Base-by-base conservation (phyloP, 192 early-diverging fungal species). In the Pecoramyces ruminantium region DNA sequence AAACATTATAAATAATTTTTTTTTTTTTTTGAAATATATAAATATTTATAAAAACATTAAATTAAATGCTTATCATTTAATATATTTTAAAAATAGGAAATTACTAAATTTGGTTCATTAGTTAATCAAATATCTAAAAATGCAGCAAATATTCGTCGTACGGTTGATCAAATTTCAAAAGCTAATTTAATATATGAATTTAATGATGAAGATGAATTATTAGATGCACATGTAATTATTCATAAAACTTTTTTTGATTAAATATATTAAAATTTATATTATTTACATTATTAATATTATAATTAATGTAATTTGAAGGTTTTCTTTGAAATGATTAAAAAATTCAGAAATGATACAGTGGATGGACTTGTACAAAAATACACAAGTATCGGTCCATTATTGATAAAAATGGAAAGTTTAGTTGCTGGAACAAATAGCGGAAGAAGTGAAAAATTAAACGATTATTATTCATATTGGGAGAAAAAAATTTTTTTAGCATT, bases 391-490 rank as follows among this genome's bases (percentile, higher is more conserved):
- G 88, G 87, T n/a, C 90, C 90, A 16, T 83, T 91, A 3, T 82
- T 91, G 38, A 91, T 91, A 27, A 91, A 91, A 80, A 91, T 88
- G 85, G 90, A 91, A 79, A 89, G 88, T 16, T 82, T 91, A 17
- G 90, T 91, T 18, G 90, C 89, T 39, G 86, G 87, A n/a, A 90
- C 89, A 15, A 91, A 91, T 81, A 91, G 87, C 21, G 90, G 90
- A 28, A 88, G 86, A 39, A 90, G 88, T 84, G 87, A 88, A 81
- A 83, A 87, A 78, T 81, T 91, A 28, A 88, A 87, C 39, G 90
- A 91, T 13, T 91, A 91, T 79, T 91, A 91, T 77, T 84, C 83
- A 8, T 88, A 86, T 80, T 91, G 90, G 90, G 90, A 91, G 78
- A 78, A 81, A 27, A 51, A 83, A 38, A 83, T 91, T 18, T 91